Percentiles rank a stretch among this genome's conserved stretches.
Evolutionary conservation across 176 grass and related monocot species (phyloP).

Genomic region (Juncus effusus): DNA sequence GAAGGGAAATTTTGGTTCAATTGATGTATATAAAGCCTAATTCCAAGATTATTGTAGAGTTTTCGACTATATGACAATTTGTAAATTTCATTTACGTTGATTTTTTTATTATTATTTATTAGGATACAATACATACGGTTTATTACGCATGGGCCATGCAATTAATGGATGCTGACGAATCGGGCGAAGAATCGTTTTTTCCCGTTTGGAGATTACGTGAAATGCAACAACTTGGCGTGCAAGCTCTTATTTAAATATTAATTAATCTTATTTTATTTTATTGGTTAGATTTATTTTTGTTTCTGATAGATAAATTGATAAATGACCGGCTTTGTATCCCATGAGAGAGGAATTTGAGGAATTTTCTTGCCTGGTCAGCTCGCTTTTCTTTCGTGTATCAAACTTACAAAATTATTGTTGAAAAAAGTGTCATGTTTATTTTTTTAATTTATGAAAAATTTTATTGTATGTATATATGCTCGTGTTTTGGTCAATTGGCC

Average conservation of each 20-base stretch:
- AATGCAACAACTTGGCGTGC: constrained; percentile 71
- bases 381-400: background rate
- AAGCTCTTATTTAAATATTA: constrained; percentile 73
- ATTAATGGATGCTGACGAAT: constrained; percentile 66
- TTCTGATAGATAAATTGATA: constrained; percentile 18
- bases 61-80: no score
- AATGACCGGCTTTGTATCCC: constrained; percentile 20
- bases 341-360: background rate
- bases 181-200: constrained; percentile 72
- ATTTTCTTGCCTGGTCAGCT: constrained; percentile 16
- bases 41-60: no score
- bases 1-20: no score
- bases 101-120: constrained; percentile 18
- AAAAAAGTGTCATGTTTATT: no score
- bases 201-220: constrained; percentile 85
- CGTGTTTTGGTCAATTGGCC: no score
- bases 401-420: no score
- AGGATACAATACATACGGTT: constrained; percentile 84
- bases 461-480: no score
- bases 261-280: constrained; percentile 20
- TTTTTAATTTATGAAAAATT: no score
- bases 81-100: background rate
- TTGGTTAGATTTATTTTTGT: constrained; percentile 2
- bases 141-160: constrained; percentile 93
- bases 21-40: no score